phyloP scores from a whole-genome alignment of 768 basidiomycete species.

The Termitomyces sp. region DNA sequence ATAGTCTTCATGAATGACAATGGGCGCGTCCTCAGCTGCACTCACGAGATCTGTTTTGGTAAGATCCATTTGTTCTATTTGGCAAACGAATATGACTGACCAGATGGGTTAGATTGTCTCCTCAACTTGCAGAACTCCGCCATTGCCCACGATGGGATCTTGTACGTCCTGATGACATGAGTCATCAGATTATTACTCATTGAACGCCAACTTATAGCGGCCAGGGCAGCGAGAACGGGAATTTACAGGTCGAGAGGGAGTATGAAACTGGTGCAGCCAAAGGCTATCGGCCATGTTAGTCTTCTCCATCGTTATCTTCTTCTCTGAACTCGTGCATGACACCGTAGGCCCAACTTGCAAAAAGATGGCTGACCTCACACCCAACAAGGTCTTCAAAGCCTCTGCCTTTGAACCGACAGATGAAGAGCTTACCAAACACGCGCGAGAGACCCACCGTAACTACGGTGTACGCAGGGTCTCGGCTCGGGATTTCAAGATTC shows the following conservation, averaged over 20 bases:
- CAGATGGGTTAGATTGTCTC: slow-evolving; percentile 44
- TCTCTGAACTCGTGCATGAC: neutral
- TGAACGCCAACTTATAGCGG: slow-evolving; percentile 36
- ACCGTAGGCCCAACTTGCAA: slow-evolving; percentile 63
- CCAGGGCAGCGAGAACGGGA: slow-evolving; percentile 52
- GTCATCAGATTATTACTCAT: neutral
- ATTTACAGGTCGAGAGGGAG: slow-evolving; percentile 49
- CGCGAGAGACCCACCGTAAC: slow-evolving; percentile 30
- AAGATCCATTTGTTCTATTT: slow-evolving; percentile 9
- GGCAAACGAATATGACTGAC: neutral
- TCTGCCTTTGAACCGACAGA: slow-evolving; percentile 67
- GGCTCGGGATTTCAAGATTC: slow-evolving; percentile 20
- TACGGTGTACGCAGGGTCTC: slow-evolving; percentile 17
- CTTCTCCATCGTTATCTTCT: neutral
- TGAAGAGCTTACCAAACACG: slow-evolving; percentile 47
- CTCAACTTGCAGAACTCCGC: slow-evolving; percentile 48
- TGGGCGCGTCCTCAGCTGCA: slow-evolving; percentile 61
- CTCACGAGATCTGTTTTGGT: slow-evolving; percentile 67
- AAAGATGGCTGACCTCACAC: slow-evolving; percentile 53
- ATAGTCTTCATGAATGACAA: slow-evolving; percentile 46
- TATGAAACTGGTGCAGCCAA: slow-evolving; percentile 56
- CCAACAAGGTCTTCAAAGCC: slow-evolving; percentile 54
- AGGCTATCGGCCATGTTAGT: slow-evolving; percentile 57
- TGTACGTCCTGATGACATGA: slow-evolving; percentile 35
- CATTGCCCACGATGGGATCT: slow-evolving; percentile 55